Base-by-base conservation (phyloP, 805 yeast genomes). In the Saturnispora kantuleensis region DNA sequence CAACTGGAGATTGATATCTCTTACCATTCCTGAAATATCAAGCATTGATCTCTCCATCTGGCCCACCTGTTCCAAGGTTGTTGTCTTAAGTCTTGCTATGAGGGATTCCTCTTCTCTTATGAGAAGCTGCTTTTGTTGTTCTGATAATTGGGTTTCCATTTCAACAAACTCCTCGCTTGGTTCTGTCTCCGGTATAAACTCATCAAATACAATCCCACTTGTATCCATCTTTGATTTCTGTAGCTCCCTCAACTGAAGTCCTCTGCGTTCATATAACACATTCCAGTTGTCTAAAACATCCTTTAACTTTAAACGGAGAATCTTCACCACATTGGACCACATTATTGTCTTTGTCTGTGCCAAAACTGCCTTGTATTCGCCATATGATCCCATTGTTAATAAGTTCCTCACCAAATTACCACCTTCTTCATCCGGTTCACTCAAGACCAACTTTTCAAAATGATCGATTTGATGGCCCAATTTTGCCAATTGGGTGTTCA, bases 11-110 rank as follows among this genome's bases (percentile, higher is more conserved):
- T 85, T 72, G 44, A 88, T 67, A 56, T 85, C 93, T 18, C 79
- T 69, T 56, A 88, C 90, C 49, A 89, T 61, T 44, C 79, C 75
- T 1, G 88, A 73, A 36, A 89, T 81, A 56, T 86, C 96, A 37
- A 78, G 58, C 60, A 82, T 77, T 1, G 85, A 74, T 26, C 66
- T 66, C 53, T 81, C 82, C 31, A 83, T 67, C 48, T 71, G 66
- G 48, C 75, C 77, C 7, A 80, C 82, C 48, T 79, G 77, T 35
- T 73, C 66, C 26, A 81, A 54, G 49, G 82, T 83, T 41, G 73
- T 73, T n/a, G 74, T 64, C 52, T 83, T 83, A 41, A 74, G 58
- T 38, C 71, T 67, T 11, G 81, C 56, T 10, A 72, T 52, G 31
- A 75, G 57, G 47, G 74, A 74, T 45, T 73, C 68, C 57, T 81